Base-by-base conservation (phyloP, 1,284 basidiomycete genomes). In the Tylopilus orsonianus region DNA sequence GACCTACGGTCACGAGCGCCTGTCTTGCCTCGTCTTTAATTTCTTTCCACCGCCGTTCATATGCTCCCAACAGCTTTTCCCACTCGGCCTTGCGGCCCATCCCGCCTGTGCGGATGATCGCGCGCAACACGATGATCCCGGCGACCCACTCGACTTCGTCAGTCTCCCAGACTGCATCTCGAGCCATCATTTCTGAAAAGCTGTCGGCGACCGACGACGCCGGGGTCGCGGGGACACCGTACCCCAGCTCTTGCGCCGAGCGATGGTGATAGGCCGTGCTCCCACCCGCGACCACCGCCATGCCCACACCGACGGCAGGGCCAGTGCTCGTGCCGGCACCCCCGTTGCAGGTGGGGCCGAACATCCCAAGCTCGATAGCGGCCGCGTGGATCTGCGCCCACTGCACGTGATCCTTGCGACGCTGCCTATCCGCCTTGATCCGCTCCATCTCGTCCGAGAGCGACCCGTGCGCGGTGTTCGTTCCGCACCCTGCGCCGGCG, bases 101-200 rank as follows among this genome's bases (percentile, higher is more conserved):
- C 50, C 73, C 71, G 0, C 71, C 70, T 32, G 73, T 75, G 44
- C 77, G 65, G 46, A 80, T 81, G 37, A 82, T 70, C 26, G 77
- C 75, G 8, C 76, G 65, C 40, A 82, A 57, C 16, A 82, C 71
- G 52, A 74, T 76, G 33, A 79, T 75, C 4, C 80, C 80, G 6
- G 80, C 78, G 9, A 80, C 77, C 80, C 80, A 82, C 56, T 82
- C 80, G 35, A 80, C 80, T 56, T 82, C 80, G 49, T 83, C 80
- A 0, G 68, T 49, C 57, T 81, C 80, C 79, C 79, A 82, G 13
- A 81, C 78, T 4, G 77, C 73, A 56, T 82, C 80, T 10, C 77
- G 66, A 3, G 73, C 80, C 58, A 79, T 71, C 71, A 76, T 74
- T 57, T 80, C 77, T 0, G 77, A 78, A 54, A 81, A 78, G 1